Percentiles rank a stretch among this genome's conserved stretches.
phyloP scores from a whole-genome alignment of 208 protist genomes.

The Naegleria lovaniensis region DNA sequence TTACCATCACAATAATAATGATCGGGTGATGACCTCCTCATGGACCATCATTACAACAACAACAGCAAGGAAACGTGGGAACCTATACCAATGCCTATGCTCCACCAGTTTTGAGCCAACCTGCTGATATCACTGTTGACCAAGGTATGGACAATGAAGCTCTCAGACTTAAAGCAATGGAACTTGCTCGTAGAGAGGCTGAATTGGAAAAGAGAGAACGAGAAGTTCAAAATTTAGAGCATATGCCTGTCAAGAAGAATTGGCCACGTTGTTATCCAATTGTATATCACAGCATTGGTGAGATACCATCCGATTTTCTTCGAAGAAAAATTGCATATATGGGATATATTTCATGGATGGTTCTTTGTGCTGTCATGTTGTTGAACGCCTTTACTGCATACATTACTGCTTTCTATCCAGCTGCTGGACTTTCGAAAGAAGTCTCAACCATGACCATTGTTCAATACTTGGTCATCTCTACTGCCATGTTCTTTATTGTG shows the following conservation, averaged over 20 bases:
- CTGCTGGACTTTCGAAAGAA: not conserved
- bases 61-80: too few relatives aligned
- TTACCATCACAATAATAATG: too few relatives aligned
- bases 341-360: not conserved
- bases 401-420: not conserved
- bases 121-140: not conserved
- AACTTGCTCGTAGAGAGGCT: slow-evolving; percentile 21
- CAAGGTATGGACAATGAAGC: not conserved
- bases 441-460: not conserved
- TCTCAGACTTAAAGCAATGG: not conserved
- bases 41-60: too few relatives aligned
- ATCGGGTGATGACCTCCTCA: too few relatives aligned
- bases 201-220: slow-evolving; percentile 13
- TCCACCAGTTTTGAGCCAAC: not conserved
- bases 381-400: not conserved
- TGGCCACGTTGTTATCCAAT: slow-evolving; percentile 7
- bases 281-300: not conserved
- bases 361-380: not conserved
- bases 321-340: not conserved
- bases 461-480: not conserved
- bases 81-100: not conserved
- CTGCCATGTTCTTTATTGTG: not conserved
- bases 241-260: not conserved
- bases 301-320: not conserved
- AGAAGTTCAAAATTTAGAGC: not conserved